phyloP scores from a whole-genome alignment of 768 basidiomycete species.

The Coprinopsis strossmayeri region DNA sequence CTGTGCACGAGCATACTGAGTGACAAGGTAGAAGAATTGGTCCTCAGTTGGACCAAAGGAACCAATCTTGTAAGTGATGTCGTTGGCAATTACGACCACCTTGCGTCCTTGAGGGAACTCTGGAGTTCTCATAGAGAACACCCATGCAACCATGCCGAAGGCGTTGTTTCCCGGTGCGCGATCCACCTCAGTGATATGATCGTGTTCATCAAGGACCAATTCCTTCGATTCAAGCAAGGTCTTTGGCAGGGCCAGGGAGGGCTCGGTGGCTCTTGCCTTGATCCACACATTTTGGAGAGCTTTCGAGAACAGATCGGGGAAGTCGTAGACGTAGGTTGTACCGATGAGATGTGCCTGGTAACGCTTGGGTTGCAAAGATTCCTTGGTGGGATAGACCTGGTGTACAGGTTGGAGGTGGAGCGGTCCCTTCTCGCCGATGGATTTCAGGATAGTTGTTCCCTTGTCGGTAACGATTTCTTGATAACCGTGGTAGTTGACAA shows the following conservation, averaged over 20 bases:
- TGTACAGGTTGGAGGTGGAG: conserved; percentile 94
- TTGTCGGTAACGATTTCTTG: conserved; percentile 97
- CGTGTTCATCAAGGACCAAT: conserved; percentile 90
- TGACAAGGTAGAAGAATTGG: conserved; percentile 93
- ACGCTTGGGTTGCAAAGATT: conserved; percentile 96
- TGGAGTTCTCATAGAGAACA: conserved; percentile 86
- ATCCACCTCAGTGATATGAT: conserved; percentile 84
- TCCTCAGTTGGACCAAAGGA: conserved; percentile 96
- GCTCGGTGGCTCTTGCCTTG: conserved; percentile 55
- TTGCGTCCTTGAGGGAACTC: conserved; percentile 88
- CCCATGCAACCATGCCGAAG: conserved; percentile 98
- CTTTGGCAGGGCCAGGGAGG: conserved; percentile 69
- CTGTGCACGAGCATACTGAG: conserved; percentile 82
- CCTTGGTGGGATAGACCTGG: conserved; percentile 92
- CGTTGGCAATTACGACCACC: conserved; percentile 90
- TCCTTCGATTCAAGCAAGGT: conserved; percentile 79
- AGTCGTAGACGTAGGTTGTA: conserved; percentile 98
- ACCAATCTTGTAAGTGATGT: conserved; percentile 98
- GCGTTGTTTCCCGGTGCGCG: conserved; percentile 91
- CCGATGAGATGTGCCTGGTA: conserved; percentile 98
- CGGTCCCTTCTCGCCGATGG: conserved; percentile 96
- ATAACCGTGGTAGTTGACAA: conserved; percentile 97
- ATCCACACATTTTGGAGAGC: conserved; percentile 92
- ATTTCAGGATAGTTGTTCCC: conserved; percentile 92
- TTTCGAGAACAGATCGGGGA: conserved; percentile 98